Conservation (phyloP, 495 filamentous ascomycete species). For the Thermothielavioides terrestris region DNA sequence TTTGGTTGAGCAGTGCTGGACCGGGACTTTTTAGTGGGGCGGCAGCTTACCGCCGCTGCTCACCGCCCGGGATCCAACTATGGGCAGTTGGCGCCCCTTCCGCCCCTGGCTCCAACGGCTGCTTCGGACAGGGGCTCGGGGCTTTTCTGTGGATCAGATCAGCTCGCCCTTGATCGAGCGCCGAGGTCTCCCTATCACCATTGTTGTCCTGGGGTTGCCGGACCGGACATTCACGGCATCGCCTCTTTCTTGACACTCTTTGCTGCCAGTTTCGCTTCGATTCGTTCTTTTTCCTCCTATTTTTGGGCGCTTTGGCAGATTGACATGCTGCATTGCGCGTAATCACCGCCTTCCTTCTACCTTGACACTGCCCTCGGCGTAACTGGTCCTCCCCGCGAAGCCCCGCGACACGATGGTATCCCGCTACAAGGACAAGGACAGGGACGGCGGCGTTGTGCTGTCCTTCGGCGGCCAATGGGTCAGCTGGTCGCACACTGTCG, state of each 20-base stretch:
- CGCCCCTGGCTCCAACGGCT: not conserved
- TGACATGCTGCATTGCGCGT: too few relatives aligned
- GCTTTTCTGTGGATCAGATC: not conserved
- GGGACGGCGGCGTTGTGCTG: conserved; percentile 62
- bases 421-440: conserved; percentile 76
- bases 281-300: not conserved
- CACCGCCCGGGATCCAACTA: conserved; percentile 6
- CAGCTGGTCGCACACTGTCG: conserved; percentile 73
- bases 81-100: not conserved
- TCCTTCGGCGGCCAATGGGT: conserved; percentile 87
- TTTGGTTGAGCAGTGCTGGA: not conserved
- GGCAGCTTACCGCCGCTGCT: not conserved
- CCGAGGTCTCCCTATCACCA: conserved; percentile 3
- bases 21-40: conserved; percentile 30
- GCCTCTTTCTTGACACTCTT: not conserved
- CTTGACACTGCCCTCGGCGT: too few relatives aligned
- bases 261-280: not conserved
- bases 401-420: conserved; percentile 44
- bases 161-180: not conserved
- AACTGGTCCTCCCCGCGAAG: not conserved
- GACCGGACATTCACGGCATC: too few relatives aligned
- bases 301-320: not conserved
- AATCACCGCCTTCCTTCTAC: too few relatives aligned
- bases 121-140: not conserved
- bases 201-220: too few relatives aligned